Base-by-base conservation (phyloP, 73 alveolate genomes). In the Tetrahymena thermophila region DNA sequence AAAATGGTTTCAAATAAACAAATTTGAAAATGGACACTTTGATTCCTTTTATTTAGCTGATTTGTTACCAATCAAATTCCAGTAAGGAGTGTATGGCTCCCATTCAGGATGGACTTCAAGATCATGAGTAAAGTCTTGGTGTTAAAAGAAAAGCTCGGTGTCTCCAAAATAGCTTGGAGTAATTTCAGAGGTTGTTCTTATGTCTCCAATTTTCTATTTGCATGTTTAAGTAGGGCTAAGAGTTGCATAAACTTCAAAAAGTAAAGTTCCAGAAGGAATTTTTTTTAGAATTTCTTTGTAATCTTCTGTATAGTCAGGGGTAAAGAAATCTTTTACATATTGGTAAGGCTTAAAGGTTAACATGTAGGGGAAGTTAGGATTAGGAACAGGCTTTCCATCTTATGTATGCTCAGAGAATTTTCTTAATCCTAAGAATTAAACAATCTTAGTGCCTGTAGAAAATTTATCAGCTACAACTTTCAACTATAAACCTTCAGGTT, bases 91-190 rank as follows among this genome's bases (percentile, higher is more conserved):
- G 93, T 85, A 40, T 19, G 35, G 35, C 34, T 93, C 94, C 97
- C 97, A 95, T 17, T 95, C 97, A 35, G 97, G 96, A 56, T 94
- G 95, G 5, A 38, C 93, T 50, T 93, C 85, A 85, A 95, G 95
- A 71, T 95, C 97, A 34, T 95, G 37, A 31, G 31, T 34, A 38
- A 43, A 19, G 8, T 40, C 55, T 55, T 93, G 50, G 28, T 95
- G 97, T 44, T 94, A 42, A 96, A 95, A 95, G 97, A 95, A 95
- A 43, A 95, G 94, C 35, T 13, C 50, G 56, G 35, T 37, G 43
- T 95, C 97, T 50, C 96, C 97, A 43, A 31, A 95, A 85, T 94
- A 37, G 56, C 95, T 56, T 11, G 93, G 34, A 56, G 96, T 95
- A 31, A 95, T 28, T 25, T 57, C 43, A 21, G 94, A 58, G 40